Base-by-base conservation (phyloP, 352 stramenopile genomes). In the Pythium angustatum region DNA sequence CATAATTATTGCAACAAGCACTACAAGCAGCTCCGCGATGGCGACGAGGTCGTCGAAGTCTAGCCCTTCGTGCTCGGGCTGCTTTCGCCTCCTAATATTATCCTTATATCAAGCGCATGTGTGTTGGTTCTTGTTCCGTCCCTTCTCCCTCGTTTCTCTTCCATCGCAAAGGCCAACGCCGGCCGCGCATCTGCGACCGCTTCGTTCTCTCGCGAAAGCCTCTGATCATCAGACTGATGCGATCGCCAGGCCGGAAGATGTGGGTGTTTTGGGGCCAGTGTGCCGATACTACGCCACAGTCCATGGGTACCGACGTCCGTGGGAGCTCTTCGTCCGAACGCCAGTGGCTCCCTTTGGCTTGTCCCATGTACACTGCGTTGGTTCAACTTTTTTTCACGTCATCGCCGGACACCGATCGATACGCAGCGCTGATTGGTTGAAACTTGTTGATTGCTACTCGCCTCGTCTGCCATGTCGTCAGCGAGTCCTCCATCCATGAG, bases 1-100 rank as follows among this genome's bases (percentile, higher is more conserved):
- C 62, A 69, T 38, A 69, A 69, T 48, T 60, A 64, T 40, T 69
- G 62, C 54, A 69, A 54, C 48, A 45, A 59, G 28, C 62, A 69
- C 48, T 69, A 60, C 38, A 64, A 77, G 14, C 52, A 73, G 45
- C 61, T 78, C 3, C 44, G 31, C 15, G n/a, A 66, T 30, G 62
- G 51, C 40, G 52, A 68, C 5, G 51, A 62, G 44, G 36, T 54
- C 27, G 59, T 66, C n/a, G 47, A 65, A 33, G 49, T 60, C 38
- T 66, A 66, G 38, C 30, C 26, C 14, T 8, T 34, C 36, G 36
- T 43, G 7, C 36, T 8, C 3, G 6, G 6, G 15, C 11, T 43
- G 36, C 36, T 10, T 43, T 43, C 7, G 11, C 36, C 36, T n/a
- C n/a, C n/a, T n/a, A n/a, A n/a, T n/a, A n/a, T n/a, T 43, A 43